These are phyloP conservation scores for Chiua virens DNA, from an alignment of 768 basidiomycete genomes.

Conservation along the genomic window DNA sequence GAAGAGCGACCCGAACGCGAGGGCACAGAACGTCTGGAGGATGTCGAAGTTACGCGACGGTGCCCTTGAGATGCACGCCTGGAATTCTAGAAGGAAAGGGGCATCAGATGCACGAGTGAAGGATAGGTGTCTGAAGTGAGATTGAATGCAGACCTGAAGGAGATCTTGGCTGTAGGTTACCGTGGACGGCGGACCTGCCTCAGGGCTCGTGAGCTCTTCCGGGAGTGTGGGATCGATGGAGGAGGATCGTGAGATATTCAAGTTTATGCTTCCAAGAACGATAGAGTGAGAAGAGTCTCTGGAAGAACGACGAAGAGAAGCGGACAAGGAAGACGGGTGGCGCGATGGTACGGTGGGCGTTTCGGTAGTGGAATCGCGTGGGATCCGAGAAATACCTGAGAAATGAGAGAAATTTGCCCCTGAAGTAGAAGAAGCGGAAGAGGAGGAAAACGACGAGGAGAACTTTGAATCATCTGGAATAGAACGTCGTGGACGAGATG, in stretches of 20 bases:
- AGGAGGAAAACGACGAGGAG: conserved; percentile 19
- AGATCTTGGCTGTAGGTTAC: conserved; percentile 30
- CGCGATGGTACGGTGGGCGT: conserved; percentile 18
- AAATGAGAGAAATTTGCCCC: conserved; percentile 15
- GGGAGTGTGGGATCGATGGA: conserved; percentile 10
- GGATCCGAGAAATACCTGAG: conserved; percentile 9
- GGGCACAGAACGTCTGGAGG: conserved; percentile 17
- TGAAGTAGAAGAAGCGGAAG: conserved; percentile 22
- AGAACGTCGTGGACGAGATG: conserved; percentile 24
- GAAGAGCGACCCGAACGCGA: conserved; percentile 11
- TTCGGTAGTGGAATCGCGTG: conserved; percentile 8
- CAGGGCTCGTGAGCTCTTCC: conserved; percentile 9
- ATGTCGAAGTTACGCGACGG: conserved; percentile 21
- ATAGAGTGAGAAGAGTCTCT: conserved; percentile 21
- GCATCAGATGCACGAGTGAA: background rate
- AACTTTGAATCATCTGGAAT: conserved; percentile 9
- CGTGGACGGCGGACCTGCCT: conserved; percentile 5
- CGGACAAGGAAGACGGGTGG: conserved; percentile 13
- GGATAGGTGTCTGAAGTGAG: background rate
- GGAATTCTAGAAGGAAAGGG: conserved; percentile 16
- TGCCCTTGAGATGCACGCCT: conserved; percentile 18
- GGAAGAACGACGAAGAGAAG: conserved; percentile 23
- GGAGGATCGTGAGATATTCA: conserved; percentile 26
- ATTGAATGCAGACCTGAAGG: conserved; percentile 22
- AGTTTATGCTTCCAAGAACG: conserved; percentile 27